Conservation (phyloP, 1,284 basidiomycete species). For the Ustilago nuda region DNA sequence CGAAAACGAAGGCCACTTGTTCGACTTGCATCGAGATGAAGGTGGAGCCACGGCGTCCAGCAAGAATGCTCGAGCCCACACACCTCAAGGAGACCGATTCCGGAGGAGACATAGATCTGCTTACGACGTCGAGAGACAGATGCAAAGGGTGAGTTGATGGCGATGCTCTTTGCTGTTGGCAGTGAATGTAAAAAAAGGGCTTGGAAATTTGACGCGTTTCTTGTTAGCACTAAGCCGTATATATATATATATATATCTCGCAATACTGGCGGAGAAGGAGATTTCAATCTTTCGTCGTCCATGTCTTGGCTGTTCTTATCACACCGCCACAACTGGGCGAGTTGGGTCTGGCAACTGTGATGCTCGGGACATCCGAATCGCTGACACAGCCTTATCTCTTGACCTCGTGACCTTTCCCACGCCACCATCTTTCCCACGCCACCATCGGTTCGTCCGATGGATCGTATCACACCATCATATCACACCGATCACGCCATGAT, state of each 20-base stretch:
- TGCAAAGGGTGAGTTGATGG: slow-evolving; percentile 37
- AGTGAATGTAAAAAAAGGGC: slow-evolving; percentile 1
- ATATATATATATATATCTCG: background rate
- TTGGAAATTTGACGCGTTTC: background rate
- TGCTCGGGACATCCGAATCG: background rate
- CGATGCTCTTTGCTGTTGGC: background rate
- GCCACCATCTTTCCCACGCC: background rate
- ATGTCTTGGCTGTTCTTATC: background rate
- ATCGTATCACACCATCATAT: slow-evolving; percentile 6
- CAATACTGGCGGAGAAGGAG: background rate
- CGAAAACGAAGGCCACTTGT: slow-evolving; percentile 47
- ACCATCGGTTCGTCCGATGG: background rate
- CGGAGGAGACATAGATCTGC: slow-evolving; percentile 29
- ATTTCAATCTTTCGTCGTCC: background rate
- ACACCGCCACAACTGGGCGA: too few species aligned
- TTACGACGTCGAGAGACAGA: slow-evolving; percentile 39
- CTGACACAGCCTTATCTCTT: slow-evolving; percentile 5
- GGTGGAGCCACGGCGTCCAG: slow-evolving; percentile 18
- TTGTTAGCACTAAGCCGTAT: background rate
- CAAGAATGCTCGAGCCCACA: slow-evolving; percentile 6
- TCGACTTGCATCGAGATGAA: slow-evolving; percentile 35
- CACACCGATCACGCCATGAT: slow-evolving; percentile 27
- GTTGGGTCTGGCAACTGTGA: slow-evolving; percentile 1
- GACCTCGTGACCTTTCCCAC: background rate
- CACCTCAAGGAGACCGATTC: slow-evolving; percentile 26